Percentiles rank a stretch among this genome's conserved stretches.
Conservation (phyloP, 495 filamentous ascomycete species). For the Amphirosellinia nigrospora region DNA sequence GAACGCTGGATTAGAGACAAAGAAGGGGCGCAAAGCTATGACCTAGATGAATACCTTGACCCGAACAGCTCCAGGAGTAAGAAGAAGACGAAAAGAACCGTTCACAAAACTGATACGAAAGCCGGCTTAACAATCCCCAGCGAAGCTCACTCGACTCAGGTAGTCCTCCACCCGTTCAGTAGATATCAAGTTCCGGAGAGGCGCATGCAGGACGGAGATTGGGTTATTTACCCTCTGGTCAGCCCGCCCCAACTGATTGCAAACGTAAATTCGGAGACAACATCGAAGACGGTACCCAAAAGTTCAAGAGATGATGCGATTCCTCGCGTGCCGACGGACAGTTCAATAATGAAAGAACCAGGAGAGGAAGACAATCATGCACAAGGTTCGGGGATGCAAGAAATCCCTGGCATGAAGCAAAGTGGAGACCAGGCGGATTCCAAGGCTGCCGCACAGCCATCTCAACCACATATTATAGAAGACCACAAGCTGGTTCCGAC, state of each 20-base stretch:
- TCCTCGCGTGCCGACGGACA: neutral
- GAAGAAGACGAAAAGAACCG: neutral
- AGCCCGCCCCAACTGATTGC: neutral
- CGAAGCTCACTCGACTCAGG: neutral
- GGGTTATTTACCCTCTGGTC: neutral
- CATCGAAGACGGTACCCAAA: neutral
- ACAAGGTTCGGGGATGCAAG: neutral
- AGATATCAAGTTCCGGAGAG: neutral
- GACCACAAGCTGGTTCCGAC: neutral
- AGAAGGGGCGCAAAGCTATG: conserved; percentile 7
- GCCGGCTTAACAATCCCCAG: neutral
- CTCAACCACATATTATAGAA: neutral
- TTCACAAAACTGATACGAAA: neutral
- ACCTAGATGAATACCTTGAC: neutral
- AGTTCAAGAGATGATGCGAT: too few relatives aligned
- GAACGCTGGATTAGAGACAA: conserved; percentile 14
- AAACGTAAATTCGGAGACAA: too few relatives aligned
- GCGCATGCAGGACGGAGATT: conserved; percentile 12
- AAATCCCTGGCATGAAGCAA: too few relatives aligned
- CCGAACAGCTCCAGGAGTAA: neutral
- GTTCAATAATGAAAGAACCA: neutral
- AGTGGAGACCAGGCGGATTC: neutral
- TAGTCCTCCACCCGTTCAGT: too few relatives aligned
- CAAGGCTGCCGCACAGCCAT: neutral
- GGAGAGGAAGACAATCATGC: neutral